A percentile compares a stretch with the other conserved stretches of the same genome.
Conservation (phyloP, 495 filamentous ascomycete species). For the Immersiella caudata region DNA sequence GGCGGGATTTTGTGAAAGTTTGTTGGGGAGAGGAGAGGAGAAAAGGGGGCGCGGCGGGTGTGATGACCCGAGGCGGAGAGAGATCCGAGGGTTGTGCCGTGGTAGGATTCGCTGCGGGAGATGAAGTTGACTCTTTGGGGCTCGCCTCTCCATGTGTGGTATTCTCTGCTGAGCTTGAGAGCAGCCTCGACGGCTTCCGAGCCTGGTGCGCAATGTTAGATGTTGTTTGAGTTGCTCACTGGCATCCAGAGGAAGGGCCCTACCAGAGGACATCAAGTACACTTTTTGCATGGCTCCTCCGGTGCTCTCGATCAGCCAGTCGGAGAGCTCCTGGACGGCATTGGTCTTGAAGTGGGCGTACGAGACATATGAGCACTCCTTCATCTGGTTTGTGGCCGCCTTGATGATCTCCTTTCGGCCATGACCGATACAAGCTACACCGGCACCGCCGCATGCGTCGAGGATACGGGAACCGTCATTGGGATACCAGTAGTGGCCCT, state of each 20-base stretch:
- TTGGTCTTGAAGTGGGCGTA: slow-evolving; percentile 45
- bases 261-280: slow-evolving; percentile 59
- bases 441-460: slow-evolving; percentile 57
- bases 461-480: slow-evolving; percentile 59
- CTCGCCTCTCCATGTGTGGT: slow-evolving; percentile 52
- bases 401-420: slow-evolving; percentile 45
- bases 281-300: slow-evolving; percentile 48
- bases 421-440: slow-evolving; percentile 55
- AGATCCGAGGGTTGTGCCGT: slow-evolving; percentile 66
- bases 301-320: slow-evolving; percentile 47
- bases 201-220: slow-evolving; percentile 42
- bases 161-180: slow-evolving; percentile 68
- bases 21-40: slow-evolving; percentile 53
- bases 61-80: slow-evolving; percentile 62
- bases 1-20: slow-evolving; percentile 65
- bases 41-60: slow-evolving; percentile 58
- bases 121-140: slow-evolving; percentile 56
- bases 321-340: slow-evolving; percentile 39
- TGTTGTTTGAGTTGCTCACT: too few species aligned
- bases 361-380: slow-evolving; percentile 43
- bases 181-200: slow-evolving; percentile 74
- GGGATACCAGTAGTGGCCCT: slow-evolving; percentile 41
- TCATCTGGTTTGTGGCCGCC: slow-evolving; percentile 40
- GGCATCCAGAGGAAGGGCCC: too few species aligned
- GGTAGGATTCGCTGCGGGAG: slow-evolving; percentile 66